Evolutionary conservation across 2,329 filamentous ascomycete genomes (phyloP), one percentile per base, ranked within the genome.

Genomic region (Aspergillus costaricaensis): DNA sequence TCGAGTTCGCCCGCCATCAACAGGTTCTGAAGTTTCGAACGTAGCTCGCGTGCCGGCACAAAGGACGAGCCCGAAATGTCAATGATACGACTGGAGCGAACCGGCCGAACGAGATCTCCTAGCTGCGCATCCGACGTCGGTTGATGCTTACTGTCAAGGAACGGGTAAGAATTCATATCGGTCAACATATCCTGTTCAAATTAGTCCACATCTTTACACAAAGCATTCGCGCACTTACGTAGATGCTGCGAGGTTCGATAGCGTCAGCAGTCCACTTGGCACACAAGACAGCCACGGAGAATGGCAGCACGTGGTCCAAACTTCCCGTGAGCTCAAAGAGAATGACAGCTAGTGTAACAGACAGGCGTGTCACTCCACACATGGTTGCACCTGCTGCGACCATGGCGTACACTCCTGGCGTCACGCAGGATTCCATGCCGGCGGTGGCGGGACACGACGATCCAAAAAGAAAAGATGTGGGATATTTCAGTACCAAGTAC

Each of bases 191-290:
- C 95, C 86, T 91, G 68, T 6, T 32, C 38, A 7, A 14, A 55
- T 76, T 55, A 74, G 68, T 57, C 12, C 19, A 23, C 12, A 38
- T 3, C 17, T 8, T n/a, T 19, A 17, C 43, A 21, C 21, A 7
- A 51, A 30, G n/a, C 5, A 32, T n/a, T n/a, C 10, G 2, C 5
- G 5, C 1, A 79, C 86, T 78, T 77, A 89, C 87, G 74, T 97
- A 98, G 63, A 99, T 97, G 75, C 92, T 96, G 56, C 92, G 84
- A 15, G 94, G 95, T 76, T 99, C 95, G 55, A 99, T 86, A 3
- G 92, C 93, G 77, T 98, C 95, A 0, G 95, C 93, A 0, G 92
- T 96, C 95, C 95, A 99, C 79, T 99, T 99, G n/a, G 94, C 88
- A 27, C 96, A 92, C 4, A 98, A 82, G 36, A 99, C 92, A 0